Conservation (phyloP, 345 rosid genomes). For the Dimocarpus longan region DNA sequence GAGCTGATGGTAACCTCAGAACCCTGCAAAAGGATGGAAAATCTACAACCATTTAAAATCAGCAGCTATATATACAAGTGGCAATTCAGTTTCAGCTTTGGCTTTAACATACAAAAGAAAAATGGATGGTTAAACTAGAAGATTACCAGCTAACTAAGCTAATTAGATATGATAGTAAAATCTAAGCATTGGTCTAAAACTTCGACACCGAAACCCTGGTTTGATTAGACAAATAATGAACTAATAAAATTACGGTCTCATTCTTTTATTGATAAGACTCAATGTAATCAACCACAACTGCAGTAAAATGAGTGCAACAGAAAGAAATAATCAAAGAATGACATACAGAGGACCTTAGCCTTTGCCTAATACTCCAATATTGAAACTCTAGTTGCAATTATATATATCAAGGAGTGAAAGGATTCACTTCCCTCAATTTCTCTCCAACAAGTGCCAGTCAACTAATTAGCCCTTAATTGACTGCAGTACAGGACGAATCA, state of each 20-base stretch:
- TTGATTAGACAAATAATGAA: background rate
- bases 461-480: background rate
- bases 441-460: background rate
- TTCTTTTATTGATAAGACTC: background rate
- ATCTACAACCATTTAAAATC: background rate
- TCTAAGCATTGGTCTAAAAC: background rate
- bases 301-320: background rate
- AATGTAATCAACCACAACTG: too few relatives aligned
- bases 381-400: background rate
- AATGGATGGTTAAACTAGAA: background rate
- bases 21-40: slow-evolving; percentile 46
- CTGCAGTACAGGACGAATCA: background rate
- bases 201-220: background rate
- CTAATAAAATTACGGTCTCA: background rate
- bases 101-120: slow-evolving; percentile 2
- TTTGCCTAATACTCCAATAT: background rate
- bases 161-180: background rate
- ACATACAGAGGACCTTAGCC: too few relatives aligned
- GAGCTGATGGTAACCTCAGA: slow-evolving; percentile 53
- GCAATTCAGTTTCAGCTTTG: background rate
- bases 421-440: background rate
- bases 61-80: background rate
- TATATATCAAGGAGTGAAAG: background rate
- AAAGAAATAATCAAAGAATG: background rate
- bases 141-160: background rate